Conservation (phyloP, 768 basidiomycete genomes). For the Boletus vermiculosoides region DNA sequence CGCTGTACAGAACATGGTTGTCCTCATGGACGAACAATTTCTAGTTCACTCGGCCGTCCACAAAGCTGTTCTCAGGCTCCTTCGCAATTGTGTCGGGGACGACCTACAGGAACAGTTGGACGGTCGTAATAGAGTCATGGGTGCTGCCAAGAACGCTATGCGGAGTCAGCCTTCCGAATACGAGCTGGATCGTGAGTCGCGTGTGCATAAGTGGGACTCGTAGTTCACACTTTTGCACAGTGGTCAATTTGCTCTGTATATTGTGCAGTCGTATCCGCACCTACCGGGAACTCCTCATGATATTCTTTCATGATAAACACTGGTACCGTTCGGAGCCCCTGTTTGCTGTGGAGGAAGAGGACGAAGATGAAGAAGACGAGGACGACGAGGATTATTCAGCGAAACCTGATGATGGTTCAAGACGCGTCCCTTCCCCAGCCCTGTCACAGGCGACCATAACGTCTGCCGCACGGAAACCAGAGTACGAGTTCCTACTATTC, state of each 20-base stretch:
- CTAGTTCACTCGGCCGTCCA: constrained; percentile 90
- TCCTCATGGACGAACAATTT: constrained; percentile 90
- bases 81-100: constrained; percentile 89
- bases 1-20: constrained; percentile 86
- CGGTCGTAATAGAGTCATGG: constrained; percentile 71
- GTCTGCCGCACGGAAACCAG: constrained; percentile 63
- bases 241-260: constrained; percentile 90
- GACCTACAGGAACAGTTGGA: constrained; percentile 87
- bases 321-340: constrained; percentile 79
- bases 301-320: constrained; percentile 95
- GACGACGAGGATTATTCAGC: constrained; percentile 28
- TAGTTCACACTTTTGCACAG: constrained; percentile 38
- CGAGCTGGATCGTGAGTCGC: constrained; percentile 75
- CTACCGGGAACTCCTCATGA: constrained; percentile 87
- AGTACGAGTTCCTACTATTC: constrained; percentile 95
- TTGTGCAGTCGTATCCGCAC: constrained; percentile 90
- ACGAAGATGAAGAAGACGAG: constrained; percentile 58
- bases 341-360: constrained; percentile 74
- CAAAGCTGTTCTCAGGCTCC: constrained; percentile 78
- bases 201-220: not conserved
- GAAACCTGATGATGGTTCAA: constrained; percentile 8
- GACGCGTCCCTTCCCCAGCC: constrained; percentile 52
- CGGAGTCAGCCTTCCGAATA: constrained; percentile 81
- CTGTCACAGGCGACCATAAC: constrained; percentile 59
- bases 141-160: constrained; percentile 72